Conservation (phyloP, 139 green algal genomes). For the Chlamydomonas schloesseri region DNA sequence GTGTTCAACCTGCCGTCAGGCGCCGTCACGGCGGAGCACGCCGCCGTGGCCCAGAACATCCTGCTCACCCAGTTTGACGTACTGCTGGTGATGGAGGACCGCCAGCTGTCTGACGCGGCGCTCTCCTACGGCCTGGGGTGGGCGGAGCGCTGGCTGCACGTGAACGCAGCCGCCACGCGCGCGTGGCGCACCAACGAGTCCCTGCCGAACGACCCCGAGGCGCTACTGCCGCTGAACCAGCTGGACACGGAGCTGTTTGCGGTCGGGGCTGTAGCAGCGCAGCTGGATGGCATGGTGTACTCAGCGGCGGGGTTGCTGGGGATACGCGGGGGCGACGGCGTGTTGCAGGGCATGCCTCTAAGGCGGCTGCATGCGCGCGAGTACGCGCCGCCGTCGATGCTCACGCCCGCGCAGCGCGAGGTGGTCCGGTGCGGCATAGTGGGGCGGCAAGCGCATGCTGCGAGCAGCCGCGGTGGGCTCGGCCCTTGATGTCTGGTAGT, state of each 20-base stretch:
- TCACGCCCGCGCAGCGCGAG: too few species aligned
- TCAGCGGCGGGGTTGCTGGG: too few species aligned
- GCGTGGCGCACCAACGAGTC: background rate
- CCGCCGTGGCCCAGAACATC: background rate
- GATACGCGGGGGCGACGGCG: too few species aligned
- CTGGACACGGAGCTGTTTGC: constrained; percentile 8
- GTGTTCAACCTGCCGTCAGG: constrained; percentile 21
- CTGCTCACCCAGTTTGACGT: constrained; percentile 30
- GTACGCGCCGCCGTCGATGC: too few species aligned
- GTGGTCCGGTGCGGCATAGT: too few species aligned
- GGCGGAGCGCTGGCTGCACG: background rate
- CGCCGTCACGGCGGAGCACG: background rate
- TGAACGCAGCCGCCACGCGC: background rate
- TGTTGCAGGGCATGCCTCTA: too few species aligned
- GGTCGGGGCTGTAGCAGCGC: background rate
- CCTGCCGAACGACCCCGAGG: background rate
- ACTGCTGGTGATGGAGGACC: constrained; percentile 33
- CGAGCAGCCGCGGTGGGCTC: too few species aligned
- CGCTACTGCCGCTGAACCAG: background rate
- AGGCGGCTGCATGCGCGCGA: too few species aligned
- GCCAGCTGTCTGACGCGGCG: too few species aligned
- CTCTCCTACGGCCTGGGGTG: constrained; percentile 26
- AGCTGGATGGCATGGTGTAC: constrained; percentile 9
- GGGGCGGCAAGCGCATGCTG: too few species aligned
- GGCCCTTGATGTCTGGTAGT: too few species aligned